These are phyloP conservation scores for Lablab purpureus DNA, from an alignment of 306 rosid species.

Conservation along the genomic window DNA sequence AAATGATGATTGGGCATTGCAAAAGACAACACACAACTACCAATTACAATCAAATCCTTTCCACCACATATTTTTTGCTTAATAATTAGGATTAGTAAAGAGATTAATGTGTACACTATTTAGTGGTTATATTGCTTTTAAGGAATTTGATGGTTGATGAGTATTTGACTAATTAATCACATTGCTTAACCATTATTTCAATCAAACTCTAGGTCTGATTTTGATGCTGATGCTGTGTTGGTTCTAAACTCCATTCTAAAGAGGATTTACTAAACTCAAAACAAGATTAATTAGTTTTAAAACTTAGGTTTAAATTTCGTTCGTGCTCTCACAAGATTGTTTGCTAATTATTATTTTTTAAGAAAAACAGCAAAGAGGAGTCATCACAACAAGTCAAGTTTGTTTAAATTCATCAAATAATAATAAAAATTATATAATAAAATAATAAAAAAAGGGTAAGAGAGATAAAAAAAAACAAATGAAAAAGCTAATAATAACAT, in stretches of 20 bases:
- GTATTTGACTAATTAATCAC: conserved; percentile 14
- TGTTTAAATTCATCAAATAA: no score
- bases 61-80: background rate
- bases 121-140: background rate
- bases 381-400: no score
- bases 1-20: background rate
- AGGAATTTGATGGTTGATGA: background rate
- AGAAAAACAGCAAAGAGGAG: no score
- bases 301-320: no score
- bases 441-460: no score
- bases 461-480: no score
- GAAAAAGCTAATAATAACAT: no score
- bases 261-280: background rate
- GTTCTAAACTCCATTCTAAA: background rate
- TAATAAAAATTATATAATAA: no score
- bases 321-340: no score
- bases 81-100: background rate
- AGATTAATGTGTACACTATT: background rate
- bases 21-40: conserved; percentile 24
- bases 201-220: background rate
- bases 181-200: background rate
- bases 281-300: no score
- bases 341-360: no score
- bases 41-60: background rate
- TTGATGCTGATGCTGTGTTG: background rate